Conservation (phyloP, 2,329 filamentous ascomycete genomes). For the Cladosporium velox region DNA sequence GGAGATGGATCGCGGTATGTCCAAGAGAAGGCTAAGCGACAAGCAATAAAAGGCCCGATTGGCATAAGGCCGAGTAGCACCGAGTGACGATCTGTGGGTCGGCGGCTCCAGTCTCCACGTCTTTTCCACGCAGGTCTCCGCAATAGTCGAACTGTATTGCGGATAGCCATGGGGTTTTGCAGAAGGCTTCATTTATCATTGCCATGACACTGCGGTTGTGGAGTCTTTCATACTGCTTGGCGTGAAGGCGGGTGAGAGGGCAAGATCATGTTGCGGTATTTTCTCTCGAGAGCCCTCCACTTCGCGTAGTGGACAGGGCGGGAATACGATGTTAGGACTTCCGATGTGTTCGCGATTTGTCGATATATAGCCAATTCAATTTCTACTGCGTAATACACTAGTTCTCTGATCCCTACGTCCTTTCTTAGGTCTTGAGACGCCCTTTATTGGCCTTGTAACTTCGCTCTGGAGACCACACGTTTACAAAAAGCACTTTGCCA, state of each 20-base stretch:
- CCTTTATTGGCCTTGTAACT: too few species aligned
- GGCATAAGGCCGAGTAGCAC: slow-evolving; percentile 15
- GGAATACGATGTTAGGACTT: not conserved
- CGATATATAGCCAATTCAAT: too few species aligned
- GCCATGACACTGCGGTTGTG: not conserved
- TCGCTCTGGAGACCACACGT: too few species aligned
- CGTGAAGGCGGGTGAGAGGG: not conserved
- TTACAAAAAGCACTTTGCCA: not conserved
- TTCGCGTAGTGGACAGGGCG: not conserved
- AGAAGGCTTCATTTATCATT: not conserved
- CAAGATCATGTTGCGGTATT: slow-evolving; percentile 7
- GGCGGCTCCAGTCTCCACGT: slow-evolving; percentile 9
- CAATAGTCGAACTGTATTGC: slow-evolving; percentile 3
- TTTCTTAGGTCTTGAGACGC: too few species aligned
- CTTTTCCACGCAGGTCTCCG: slow-evolving; percentile 11
- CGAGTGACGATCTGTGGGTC: slow-evolving; percentile 15
- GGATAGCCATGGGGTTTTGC: slow-evolving; percentile 13
- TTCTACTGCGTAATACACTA: too few species aligned
- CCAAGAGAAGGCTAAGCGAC: slow-evolving; percentile 7
- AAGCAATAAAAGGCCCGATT: slow-evolving; percentile 8
- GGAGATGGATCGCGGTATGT: not conserved
- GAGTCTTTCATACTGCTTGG: not conserved
- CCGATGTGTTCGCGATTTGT: not conserved
- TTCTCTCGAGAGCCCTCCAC: not conserved
- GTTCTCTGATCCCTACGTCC: too few species aligned